A percentile compares a stretch with the other conserved stretches of the same genome.
Evolutionary conservation across 441 rosid species (phyloP).

Genomic region (Monsonia emarginata): DNA sequence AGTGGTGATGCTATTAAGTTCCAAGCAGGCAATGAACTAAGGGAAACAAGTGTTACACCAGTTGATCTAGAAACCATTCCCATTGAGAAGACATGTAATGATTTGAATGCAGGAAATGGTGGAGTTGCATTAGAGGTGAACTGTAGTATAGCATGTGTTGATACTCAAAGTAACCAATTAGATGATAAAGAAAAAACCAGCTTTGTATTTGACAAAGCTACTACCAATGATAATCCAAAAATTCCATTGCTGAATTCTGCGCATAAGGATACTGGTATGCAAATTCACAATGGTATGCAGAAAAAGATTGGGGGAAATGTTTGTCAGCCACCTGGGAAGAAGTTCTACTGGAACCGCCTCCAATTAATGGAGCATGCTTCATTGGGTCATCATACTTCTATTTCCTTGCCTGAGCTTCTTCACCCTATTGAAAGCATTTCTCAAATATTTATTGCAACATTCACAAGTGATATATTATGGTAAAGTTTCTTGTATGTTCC

Average conservation of each 20-base stretch:
- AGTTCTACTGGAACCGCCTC: conserved; percentile 66
- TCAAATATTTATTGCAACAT: conserved; percentile 70
- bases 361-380: conserved; percentile 34
- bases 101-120: conserved; percentile 1
- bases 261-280: conserved; percentile 18
- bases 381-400: conserved; percentile 25
- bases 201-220: conserved; percentile 17
- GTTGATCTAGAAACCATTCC: conserved; percentile 19
- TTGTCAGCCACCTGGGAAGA: conserved; percentile 45
- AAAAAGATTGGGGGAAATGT: conserved; percentile 17
- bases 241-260: conserved; percentile 7
- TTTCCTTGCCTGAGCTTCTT: conserved; percentile 75
- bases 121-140: conserved; percentile 17
- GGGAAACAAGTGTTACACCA: conserved; percentile 17
- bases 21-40: conserved; percentile 19
- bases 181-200: conserved; percentile 16
- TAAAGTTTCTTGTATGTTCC: conserved; percentile 18
- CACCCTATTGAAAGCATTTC: conserved; percentile 54
- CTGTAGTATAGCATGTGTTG: conserved; percentile 6
- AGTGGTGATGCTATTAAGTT: no score
- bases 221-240: conserved; percentile 7
- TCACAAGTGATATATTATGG: conserved; percentile 78
- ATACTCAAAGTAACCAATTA: conserved; percentile 21
- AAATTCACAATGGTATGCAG: conserved; percentile 11
- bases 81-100: conserved; percentile 6